These are phyloP conservation scores for Phytophthora macrochlamydospora DNA, from an alignment of 352 stramenopile genomes.

Conservation along the genomic window DNA sequence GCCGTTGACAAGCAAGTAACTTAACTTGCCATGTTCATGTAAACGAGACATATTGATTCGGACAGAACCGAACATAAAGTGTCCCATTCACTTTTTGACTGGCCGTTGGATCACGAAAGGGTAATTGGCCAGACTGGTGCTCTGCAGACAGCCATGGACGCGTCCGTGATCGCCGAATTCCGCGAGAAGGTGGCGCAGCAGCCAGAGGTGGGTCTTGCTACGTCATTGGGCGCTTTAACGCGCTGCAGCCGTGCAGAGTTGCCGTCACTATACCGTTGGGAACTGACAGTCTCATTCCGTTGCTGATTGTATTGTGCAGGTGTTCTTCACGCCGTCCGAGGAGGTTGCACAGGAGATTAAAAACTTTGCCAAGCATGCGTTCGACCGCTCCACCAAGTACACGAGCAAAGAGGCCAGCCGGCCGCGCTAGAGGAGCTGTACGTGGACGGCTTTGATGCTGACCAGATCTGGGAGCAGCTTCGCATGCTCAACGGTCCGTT, in stretches of 20 bases:
- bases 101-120: slow-evolving; percentile 40
- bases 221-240: background rate
- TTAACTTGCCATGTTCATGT: too few relatives aligned
- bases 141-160: slow-evolving; percentile 51
- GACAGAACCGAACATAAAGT: too few relatives aligned
- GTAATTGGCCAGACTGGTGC: slow-evolving; percentile 26
- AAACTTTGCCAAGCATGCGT: slow-evolving; percentile 80
- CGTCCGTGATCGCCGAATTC: slow-evolving; percentile 59
- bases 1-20: background rate
- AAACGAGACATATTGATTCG: too few relatives aligned
- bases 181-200: slow-evolving; percentile 70
- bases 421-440: slow-evolving; percentile 79
- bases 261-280: background rate
- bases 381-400: slow-evolving; percentile 74
- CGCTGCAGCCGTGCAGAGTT: background rate
- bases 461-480: slow-evolving; percentile 90
- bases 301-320: slow-evolving; percentile 32
- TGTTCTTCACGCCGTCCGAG: slow-evolving; percentile 81
- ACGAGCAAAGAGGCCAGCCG: slow-evolving; percentile 41
- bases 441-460: slow-evolving; percentile 81
- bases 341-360: slow-evolving; percentile 69
- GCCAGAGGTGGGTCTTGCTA: slow-evolving; percentile 53
- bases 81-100: too few relatives aligned
- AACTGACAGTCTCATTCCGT: background rate
- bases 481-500: slow-evolving; percentile 80